Evolutionary conservation across 2,329 filamentous ascomycete genomes (phyloP), one percentile per base, ranked within the genome.

Genomic region (Cercospora berteroae): DNA sequence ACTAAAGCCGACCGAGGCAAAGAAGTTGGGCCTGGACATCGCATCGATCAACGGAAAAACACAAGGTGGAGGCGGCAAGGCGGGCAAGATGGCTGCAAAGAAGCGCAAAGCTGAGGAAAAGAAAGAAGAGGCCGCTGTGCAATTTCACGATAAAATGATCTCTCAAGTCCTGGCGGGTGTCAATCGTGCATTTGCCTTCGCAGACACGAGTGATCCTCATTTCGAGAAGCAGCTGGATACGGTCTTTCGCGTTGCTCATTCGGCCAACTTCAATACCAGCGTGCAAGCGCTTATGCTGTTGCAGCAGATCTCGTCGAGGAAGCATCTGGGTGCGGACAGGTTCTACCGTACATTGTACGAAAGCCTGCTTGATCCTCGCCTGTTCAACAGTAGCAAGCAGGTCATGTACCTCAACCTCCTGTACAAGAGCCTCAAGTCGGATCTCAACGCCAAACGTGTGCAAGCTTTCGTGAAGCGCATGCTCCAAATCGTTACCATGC

Each of bases 251-350:
- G 95, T 99, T 75, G 96, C 95, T 0, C 95, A 99, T 80, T 98
- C 94, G 0, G 93, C 94, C 65, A 99, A 99, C 80, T 98, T 99
- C 86, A 99, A 98, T 81, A 99, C 95, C 0, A 95, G 93, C 77
- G 92, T 99, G 42, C 95, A 99, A 80, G 94, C 95, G 36, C 86
- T 99, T 71, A 90, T 97, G 81, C 84, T 99, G 58, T 96, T 99
- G 72, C 95, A 98, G 78, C 95, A 98, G 78, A 86, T 99, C 29
- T 92, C 93, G 0, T 84, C 89, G 1, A 87, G 89, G 3, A 93
- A 95, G 77, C 90, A 94, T 74, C 84, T 94, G 63, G 90, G 90
- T 4, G 89, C 90, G 12, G 95, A 99, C 75, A 88, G 95, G 68
- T 99, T 97, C 82, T 99, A 98, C 82, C 87, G 93, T 60, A 97